Base-by-base conservation (phyloP, 345 rosid species). In the Kernera saxatilis region DNA sequence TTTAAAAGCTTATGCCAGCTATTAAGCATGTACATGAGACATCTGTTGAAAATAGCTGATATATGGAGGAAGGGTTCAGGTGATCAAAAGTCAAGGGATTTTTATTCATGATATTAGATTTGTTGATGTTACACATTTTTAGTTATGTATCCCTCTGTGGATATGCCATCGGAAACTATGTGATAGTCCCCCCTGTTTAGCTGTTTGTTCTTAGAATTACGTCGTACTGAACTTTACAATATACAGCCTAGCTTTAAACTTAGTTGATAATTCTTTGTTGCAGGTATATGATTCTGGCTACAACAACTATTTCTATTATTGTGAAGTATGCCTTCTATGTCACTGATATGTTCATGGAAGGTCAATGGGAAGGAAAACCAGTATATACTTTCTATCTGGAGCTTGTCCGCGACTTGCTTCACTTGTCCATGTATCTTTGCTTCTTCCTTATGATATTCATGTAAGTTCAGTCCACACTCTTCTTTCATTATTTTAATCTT, bases 201-300 rank as follows among this genome's bases (percentile, higher is more conserved):
- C 8, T 5, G 29, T n/a, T 52, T 26, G 39, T 43, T 40, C 12
- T 40, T 41, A 68, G 12, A 0, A 15, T 6, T 37, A 10, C 17
- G 13, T 27, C n/a, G 8, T 56, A 21, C 14, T 53, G 17, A 41
- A 40, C 1, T 40, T 18, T 12, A 37, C 48, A 17, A 22, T 27
- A 41, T 19, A 26, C 10, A 17, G 39, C 71, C 37, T 7, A 30
- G n/a, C 8, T 14, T 41, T 57, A 40, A 32, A 19, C 52, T 54
- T 55, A 50, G 21, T 21, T 60, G 27, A 19, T 18, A 54, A n/a
- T 33, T 75, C 59, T 50, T 43, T 54, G 44, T 75, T 46, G 54
- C 69, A 93, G 97, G 97, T 93, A 93, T 70, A 84, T 91, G 98
- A 93, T 93, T 73, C 79, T 93, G 69, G 98, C 89, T 11, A 93